Percentiles rank a stretch among this genome's conserved stretches.
Conservation (phyloP, 192 early-diverging fungal genomes). For the Linnemannia schmuckeri region DNA sequence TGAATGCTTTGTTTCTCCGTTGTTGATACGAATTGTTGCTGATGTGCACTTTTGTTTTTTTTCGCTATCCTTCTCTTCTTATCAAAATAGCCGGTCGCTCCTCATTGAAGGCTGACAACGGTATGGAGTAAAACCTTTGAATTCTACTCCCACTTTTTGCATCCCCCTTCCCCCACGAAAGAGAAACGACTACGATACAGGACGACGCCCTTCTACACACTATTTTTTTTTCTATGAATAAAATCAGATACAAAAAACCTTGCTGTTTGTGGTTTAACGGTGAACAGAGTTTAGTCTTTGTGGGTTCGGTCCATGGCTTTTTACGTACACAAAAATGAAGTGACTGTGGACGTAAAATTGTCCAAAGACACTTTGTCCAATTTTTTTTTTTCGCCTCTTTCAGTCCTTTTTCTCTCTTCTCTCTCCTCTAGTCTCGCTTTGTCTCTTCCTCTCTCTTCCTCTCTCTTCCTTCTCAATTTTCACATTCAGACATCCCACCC, state of each 20-base stretch:
- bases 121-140: slow-evolving; percentile 39
- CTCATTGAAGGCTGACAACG: slow-evolving; percentile 50
- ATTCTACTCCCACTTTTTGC: not conserved
- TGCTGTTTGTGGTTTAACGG: no score
- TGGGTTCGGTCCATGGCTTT: no score
- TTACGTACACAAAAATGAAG: no score
- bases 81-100: slow-evolving; percentile 41
- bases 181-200: not conserved
- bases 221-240: no score
- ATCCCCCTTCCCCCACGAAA: not conserved
- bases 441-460: not conserved
- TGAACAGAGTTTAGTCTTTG: no score
- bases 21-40: not conserved
- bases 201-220: no score
- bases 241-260: no score
- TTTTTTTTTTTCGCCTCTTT: not conserved
- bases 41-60: not conserved
- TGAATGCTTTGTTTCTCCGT: not conserved
- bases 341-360: no score
- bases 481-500: not conserved
- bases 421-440: not conserved
- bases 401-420: not conserved
- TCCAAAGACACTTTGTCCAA: not conserved
- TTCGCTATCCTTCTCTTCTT: not conserved
- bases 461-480: not conserved